phyloP scores from a whole-genome alignment of 2,329 filamentous ascomycete species.

The Bimuria novae-zelandiae region DNA sequence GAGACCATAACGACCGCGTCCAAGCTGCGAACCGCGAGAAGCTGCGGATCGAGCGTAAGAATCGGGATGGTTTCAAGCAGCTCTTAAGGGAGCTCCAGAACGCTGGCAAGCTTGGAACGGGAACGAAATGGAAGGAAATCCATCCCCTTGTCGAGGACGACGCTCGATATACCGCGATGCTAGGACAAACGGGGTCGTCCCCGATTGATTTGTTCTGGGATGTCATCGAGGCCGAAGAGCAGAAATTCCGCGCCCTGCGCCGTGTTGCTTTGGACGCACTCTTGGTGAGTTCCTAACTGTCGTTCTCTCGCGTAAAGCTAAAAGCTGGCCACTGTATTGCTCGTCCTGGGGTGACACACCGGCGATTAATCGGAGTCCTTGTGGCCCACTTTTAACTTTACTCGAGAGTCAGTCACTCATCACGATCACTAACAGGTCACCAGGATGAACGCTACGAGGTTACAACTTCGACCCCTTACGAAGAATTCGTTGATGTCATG shows the following conservation, averaged over 20 bases:
- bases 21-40: slow-evolving; percentile 86
- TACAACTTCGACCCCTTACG: slow-evolving; percentile 80
- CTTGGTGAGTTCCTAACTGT: slow-evolving; percentile 74
- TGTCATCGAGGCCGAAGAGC: slow-evolving; percentile 89
- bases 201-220: slow-evolving; percentile 97
- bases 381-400: no score
- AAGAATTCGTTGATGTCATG: slow-evolving; percentile 84
- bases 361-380: no score
- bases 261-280: slow-evolving; percentile 88
- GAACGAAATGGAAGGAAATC: slow-evolving; percentile 86
- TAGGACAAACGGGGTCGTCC: slow-evolving; percentile 81
- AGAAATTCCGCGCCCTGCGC: slow-evolving; percentile 76
- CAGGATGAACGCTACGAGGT: slow-evolving; percentile 93
- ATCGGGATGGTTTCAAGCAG: slow-evolving; percentile 77
- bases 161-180: slow-evolving; percentile 79
- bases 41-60: slow-evolving; percentile 80
- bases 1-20: slow-evolving; percentile 85
- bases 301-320: no score
- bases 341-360: no score
- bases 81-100: slow-evolving; percentile 75
- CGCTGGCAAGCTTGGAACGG: slow-evolving; percentile 83
- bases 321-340: no score
- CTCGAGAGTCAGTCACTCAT: neutral
- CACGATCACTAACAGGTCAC: slow-evolving; percentile 12
- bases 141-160: slow-evolving; percentile 77